phyloP scores from a whole-genome alignment of 106 monocot genomes.

The Dendrobium catenatum region DNA sequence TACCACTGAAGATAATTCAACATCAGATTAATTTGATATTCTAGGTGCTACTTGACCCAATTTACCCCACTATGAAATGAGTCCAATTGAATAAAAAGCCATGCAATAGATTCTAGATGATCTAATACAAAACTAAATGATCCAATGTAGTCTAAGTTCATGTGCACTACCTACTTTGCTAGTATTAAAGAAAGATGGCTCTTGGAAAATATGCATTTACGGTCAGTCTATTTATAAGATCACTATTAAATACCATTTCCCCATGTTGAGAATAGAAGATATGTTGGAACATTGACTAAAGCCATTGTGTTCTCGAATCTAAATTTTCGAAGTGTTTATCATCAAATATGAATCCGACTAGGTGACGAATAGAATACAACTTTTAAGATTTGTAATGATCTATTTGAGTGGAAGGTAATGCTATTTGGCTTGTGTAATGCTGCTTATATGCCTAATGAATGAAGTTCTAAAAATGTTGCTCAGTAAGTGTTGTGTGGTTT shows the following conservation, averaged over 20 bases:
- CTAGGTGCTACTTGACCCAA: background rate
- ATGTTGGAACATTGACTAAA: background rate
- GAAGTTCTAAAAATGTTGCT: background rate
- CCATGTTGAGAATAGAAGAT: background rate
- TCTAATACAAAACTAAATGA: background rate
- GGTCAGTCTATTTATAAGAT: slow-evolving; percentile 8
- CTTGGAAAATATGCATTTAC: background rate
- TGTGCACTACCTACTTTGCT: background rate
- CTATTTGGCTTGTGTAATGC: slow-evolving; percentile 15
- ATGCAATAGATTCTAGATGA: background rate
- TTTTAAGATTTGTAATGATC: slow-evolving; percentile 9
- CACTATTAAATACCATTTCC: slow-evolving; percentile 5
- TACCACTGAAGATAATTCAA: background rate
- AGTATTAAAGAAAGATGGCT: too few relatives aligned
- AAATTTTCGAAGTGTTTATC: slow-evolving; percentile 8
- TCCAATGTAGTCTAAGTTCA: background rate
- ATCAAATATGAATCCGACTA: slow-evolving; percentile 3
- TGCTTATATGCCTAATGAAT: slow-evolving; percentile 9
- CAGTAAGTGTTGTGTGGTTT: background rate
- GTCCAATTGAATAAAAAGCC: background rate
- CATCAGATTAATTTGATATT: background rate
- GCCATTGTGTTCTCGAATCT: slow-evolving; percentile 4
- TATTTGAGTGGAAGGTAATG: slow-evolving; percentile 20
- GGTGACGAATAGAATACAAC: slow-evolving; percentile 13
- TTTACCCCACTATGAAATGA: background rate